Evolutionary conservation across 2,329 filamentous ascomycete genomes (phyloP), one percentile per base, ranked within the genome.

Genomic region (Phialemonium atrogriseum): DNA sequence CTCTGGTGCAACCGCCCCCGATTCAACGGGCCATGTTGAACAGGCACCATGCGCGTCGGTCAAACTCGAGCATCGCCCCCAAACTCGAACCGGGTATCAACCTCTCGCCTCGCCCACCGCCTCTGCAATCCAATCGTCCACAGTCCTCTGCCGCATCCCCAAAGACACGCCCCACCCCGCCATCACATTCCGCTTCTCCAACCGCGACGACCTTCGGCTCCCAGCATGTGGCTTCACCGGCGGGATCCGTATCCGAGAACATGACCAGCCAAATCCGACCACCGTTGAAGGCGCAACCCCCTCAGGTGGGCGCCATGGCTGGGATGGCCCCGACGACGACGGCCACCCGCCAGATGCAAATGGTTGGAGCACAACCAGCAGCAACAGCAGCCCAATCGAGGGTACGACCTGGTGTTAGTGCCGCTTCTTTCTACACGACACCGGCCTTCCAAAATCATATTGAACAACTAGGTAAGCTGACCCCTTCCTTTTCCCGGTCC

Each of bases 401-500:
- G 23, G 36, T 53, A 36, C 51, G 50, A 47, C 54, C 52, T 26
- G 51, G 59, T 43, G 50, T 59, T 39, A 56, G 56, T 42, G 52
- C 62, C 27, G 55, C 66, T 29, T 54, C 69, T 32, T 94, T 82
- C 60, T 95, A 94, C 54, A 78, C 84, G 30, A 82, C 85, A 36
- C 82, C 84, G 12, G 64, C 66, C 3, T 95, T 94, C 61, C 86
- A 93, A 53, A 91, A 84, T 56, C 89, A 95, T 58, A 88, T 93
- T 60, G 84, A 93, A 59, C 86, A 94, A 68, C 77, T 96, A 58
- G 89, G 89, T 83, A 86, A 84, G 87, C 69, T 71, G 52, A 58
- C 71, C 68, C 66, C 58, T 61, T 62, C 59, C 51, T 68, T 56
- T 68, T 52, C 48, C 50, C 49, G n/a, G n/a, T 45, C 40, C 49